phyloP scores from a whole-genome alignment of 1,284 basidiomycete species.

The Trichosporon asahii region DNA sequence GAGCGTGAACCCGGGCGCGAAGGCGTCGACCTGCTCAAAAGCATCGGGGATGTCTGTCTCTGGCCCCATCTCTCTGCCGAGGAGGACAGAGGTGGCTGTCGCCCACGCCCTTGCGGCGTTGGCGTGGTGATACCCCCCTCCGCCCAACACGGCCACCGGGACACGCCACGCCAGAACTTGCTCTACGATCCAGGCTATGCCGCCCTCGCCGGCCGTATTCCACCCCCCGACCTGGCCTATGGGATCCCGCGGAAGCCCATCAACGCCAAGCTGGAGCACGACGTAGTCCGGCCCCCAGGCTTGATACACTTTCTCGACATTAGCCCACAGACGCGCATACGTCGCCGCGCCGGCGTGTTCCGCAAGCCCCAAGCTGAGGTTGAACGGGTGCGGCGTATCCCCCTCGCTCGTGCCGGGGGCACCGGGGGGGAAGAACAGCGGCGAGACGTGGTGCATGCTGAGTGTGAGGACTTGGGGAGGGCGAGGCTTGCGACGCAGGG shows the following conservation, averaged over 20 bases:
- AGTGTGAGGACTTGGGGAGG: slow-evolving; percentile 63
- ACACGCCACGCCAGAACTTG: slow-evolving; percentile 64
- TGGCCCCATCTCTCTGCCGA: slow-evolving; percentile 57
- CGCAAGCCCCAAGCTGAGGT: slow-evolving; percentile 68
- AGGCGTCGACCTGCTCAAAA: slow-evolving; percentile 60
- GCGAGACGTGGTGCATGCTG: slow-evolving; percentile 75
- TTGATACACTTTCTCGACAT: slow-evolving; percentile 61
- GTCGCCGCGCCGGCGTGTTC: slow-evolving; percentile 64
- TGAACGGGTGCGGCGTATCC: slow-evolving; percentile 63
- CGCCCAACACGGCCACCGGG: slow-evolving; percentile 51
- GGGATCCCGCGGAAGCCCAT: slow-evolving; percentile 79
- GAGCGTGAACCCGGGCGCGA: slow-evolving; percentile 72
- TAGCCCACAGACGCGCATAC: slow-evolving; percentile 62
- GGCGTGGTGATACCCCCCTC: slow-evolving; percentile 74
- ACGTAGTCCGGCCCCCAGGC: slow-evolving; percentile 73
- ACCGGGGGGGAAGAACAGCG: slow-evolving; percentile 72
- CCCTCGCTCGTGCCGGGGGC: slow-evolving; percentile 49
- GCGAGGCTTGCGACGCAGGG: slow-evolving; percentile 48
- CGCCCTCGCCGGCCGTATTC: slow-evolving; percentile 62
- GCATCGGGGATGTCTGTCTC: slow-evolving; percentile 70
- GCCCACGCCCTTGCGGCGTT: slow-evolving; percentile 84
- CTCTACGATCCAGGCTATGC: slow-evolving; percentile 67
- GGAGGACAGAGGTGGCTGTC: slow-evolving; percentile 69
- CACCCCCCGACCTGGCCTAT: slow-evolving; percentile 68
- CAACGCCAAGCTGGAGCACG: slow-evolving; percentile 79